These are phyloP conservation scores for Byssochlamys sp. DNA, from an alignment of 2,329 filamentous ascomycete genomes.

Conservation along the genomic window DNA sequence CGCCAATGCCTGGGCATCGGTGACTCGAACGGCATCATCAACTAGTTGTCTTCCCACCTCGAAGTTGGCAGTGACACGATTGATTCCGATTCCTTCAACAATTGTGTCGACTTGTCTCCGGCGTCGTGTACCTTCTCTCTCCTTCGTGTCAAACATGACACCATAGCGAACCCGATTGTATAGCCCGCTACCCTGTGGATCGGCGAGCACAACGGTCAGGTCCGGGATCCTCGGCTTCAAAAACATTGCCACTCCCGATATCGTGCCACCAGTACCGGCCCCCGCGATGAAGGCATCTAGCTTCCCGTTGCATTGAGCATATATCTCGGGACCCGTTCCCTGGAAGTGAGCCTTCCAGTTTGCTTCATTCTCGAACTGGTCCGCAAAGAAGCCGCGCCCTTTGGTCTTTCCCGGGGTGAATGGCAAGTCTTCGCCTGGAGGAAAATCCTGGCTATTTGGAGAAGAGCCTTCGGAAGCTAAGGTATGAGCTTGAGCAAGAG, in stretches of 20 bases:
- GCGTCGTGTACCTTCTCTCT: constrained; percentile 80
- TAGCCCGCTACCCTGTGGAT: constrained; percentile 86
- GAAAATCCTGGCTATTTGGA: constrained; percentile 5
- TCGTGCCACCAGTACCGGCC: constrained; percentile 87
- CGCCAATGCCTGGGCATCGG: constrained; percentile 73
- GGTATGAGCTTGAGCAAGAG: constrained; percentile 66
- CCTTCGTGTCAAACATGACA: constrained; percentile 86
- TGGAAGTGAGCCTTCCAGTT: constrained; percentile 79
- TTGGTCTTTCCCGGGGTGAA: constrained; percentile 32
- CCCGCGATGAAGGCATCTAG: constrained; percentile 86
- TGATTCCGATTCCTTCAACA: constrained; percentile 92
- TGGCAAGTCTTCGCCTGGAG: constrained; percentile 11
- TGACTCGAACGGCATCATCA: constrained; percentile 81
- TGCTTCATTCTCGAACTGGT: constrained; percentile 86
- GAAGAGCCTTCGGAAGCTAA: constrained; percentile 13
- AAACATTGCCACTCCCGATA: constrained; percentile 74
- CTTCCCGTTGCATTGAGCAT: constrained; percentile 60
- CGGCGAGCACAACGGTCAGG: constrained; percentile 70
- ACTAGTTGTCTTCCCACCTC: constrained; percentile 76
- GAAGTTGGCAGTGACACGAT: constrained; percentile 87
- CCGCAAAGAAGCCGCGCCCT: constrained; percentile 81
- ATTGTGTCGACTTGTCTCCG: constrained; percentile 89
- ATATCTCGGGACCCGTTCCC: constrained; percentile 84
- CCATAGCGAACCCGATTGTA: constrained; percentile 87
- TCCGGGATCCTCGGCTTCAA: constrained; percentile 63